Conservation (phyloP, 768 basidiomycete species). For the Wakefieldia striispora region DNA sequence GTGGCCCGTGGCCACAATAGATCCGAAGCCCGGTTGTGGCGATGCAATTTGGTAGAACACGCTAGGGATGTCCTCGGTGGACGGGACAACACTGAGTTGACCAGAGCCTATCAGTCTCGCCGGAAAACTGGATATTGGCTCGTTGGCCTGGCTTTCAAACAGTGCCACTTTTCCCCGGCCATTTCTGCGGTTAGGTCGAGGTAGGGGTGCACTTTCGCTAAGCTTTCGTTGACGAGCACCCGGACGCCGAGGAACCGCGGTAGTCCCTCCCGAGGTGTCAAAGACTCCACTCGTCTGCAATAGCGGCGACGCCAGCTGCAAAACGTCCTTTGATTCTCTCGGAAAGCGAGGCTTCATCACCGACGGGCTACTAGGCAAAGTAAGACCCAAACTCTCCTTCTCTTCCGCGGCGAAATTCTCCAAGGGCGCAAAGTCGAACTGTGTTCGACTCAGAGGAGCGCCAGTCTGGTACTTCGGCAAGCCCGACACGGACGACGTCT, state of each 20-base stretch:
- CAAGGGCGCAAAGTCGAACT: conserved; percentile 73
- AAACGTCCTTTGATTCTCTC: conserved; percentile 11
- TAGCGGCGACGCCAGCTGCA: conserved; percentile 1
- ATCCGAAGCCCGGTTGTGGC: conserved; percentile 15
- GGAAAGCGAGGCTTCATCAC: conserved; percentile 12
- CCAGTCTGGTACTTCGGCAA: conserved; percentile 72
- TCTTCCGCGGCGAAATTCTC: conserved; percentile 76
- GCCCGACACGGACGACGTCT: conserved; percentile 36
- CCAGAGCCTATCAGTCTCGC: conserved; percentile 29
- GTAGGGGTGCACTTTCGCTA: conserved; percentile 74
- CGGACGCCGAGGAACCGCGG: conserved; percentile 13
- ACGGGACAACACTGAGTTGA: conserved; percentile 40
- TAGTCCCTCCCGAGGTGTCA: conserved; percentile 12
- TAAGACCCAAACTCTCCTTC: conserved; percentile 60
- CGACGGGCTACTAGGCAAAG: conserved; percentile 36
- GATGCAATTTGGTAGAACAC: conserved; percentile 11
- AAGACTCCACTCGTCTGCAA: conserved; percentile 1
- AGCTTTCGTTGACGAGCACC: conserved; percentile 77
- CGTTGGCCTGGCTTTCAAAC: conserved; percentile 66
- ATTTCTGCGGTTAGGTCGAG: conserved; percentile 56
- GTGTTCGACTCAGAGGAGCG: conserved; percentile 39
- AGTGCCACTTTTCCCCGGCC: conserved; percentile 85
- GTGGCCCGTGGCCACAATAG: conserved; percentile 54
- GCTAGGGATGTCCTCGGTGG: conserved; percentile 38
- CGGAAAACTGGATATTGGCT: conserved; percentile 48